These are phyloP conservation scores for Nemania diffusa DNA, from an alignment of 2,329 filamentous ascomycete genomes.

Conservation along the genomic window DNA sequence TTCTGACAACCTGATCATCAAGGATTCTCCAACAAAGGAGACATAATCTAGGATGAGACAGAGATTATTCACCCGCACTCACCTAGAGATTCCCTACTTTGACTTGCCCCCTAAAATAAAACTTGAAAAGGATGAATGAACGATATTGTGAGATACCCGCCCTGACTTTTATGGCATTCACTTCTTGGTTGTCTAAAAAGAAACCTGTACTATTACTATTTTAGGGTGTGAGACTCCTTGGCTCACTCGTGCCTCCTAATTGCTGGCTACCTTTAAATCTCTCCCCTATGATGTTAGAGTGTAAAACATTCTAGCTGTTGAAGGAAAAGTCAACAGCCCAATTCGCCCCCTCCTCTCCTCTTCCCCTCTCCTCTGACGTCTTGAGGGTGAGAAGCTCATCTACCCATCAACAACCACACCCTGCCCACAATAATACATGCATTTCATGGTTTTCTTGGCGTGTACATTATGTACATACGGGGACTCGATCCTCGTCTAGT, in stretches of 20 bases:
- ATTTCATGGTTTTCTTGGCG: neutral
- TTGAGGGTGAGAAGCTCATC: neutral
- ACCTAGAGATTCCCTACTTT: constrained; percentile 26
- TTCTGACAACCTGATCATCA: constrained; percentile 70
- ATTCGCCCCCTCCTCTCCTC: constrained; percentile 5
- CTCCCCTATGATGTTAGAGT: constrained; percentile 14
- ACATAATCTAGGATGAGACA: constrained; percentile 13
- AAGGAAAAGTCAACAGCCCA: neutral
- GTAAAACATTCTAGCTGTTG: constrained; percentile 3
- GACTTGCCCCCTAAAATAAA: constrained; percentile 1
- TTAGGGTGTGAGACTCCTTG: constrained; percentile 10
- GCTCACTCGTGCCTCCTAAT: neutral
- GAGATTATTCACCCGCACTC: neutral
- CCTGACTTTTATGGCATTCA: constrained; percentile 21
- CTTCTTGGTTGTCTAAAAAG: constrained; percentile 18
- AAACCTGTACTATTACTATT: constrained; percentile 21
- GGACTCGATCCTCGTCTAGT: neutral
- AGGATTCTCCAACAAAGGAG: constrained; percentile 50
- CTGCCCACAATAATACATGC: neutral
- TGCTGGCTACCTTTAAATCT: constrained; percentile 9
- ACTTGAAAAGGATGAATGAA: constrained; percentile 28
- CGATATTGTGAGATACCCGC: constrained; percentile 34
- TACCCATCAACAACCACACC: neutral
- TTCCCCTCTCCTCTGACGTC: neutral
- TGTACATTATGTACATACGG: neutral